phyloP scores from a whole-genome alignment of 768 basidiomycete species.

The Boletellus ananas region DNA sequence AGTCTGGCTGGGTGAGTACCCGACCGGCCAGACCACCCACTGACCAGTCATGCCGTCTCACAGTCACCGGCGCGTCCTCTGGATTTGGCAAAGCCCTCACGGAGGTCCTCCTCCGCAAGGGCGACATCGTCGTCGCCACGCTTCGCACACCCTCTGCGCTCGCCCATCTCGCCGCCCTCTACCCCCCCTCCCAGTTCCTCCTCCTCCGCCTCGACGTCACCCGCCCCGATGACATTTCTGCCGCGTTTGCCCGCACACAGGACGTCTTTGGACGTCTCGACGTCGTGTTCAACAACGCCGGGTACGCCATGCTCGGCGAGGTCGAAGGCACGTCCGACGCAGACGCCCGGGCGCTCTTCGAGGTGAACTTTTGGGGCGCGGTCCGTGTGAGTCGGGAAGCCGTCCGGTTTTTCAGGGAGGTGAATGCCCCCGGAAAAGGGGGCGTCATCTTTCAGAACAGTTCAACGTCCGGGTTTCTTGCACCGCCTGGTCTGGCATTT shows the following conservation, averaged over 20 bases:
- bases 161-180: slow-evolving; percentile 19
- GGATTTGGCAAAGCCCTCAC: slow-evolving; percentile 35
- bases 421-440: slow-evolving; percentile 20
- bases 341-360: slow-evolving; percentile 32
- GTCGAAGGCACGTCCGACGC: slow-evolving; percentile 32
- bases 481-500: slow-evolving; percentile 5
- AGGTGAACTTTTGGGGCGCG: slow-evolving; percentile 26
- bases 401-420: no score
- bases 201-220: slow-evolving; percentile 40
- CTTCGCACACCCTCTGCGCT: slow-evolving; percentile 36
- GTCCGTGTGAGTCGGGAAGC: slow-evolving; percentile 22
- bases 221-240: slow-evolving; percentile 24
- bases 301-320: slow-evolving; percentile 26
- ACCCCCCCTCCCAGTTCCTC: slow-evolving; percentile 30
- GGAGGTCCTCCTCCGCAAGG: slow-evolving; percentile 28
- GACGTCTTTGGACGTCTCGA: slow-evolving; percentile 38
- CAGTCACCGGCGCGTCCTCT: slow-evolving; percentile 32
- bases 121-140: slow-evolving; percentile 40
- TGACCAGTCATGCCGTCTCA: neutral
- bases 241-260: slow-evolving; percentile 32
- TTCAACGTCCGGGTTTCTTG: slow-evolving; percentile 4
- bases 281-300: slow-evolving; percentile 45
- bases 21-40: neutral
- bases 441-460: slow-evolving; percentile 14
- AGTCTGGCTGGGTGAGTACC: slow-evolving; percentile 11